These are phyloP conservation scores for Verbascum thapsus DNA, from an alignment of 257 asterid genomes.

Conservation along the genomic window DNA sequence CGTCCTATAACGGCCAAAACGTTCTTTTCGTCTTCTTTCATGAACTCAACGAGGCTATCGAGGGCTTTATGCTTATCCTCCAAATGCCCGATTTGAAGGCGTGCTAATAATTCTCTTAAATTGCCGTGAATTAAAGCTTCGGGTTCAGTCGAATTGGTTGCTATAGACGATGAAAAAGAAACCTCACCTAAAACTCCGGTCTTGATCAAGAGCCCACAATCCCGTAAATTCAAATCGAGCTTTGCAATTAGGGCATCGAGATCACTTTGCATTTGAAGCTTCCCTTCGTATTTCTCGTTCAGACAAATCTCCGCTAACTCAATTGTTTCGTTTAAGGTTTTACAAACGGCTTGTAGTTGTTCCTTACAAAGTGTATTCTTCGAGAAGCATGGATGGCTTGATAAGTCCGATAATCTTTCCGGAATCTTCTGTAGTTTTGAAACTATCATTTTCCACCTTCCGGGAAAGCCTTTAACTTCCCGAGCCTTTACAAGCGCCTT, in stretches of 20 bases:
- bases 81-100: slow-evolving; percentile 91
- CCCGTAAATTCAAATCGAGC: slow-evolving; percentile 79
- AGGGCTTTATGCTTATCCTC: slow-evolving; percentile 87
- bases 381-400: slow-evolving; percentile 95
- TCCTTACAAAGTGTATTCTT: slow-evolving; percentile 83
- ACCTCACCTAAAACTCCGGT: slow-evolving; percentile 93
- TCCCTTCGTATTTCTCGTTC: slow-evolving; percentile 71
- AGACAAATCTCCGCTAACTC: slow-evolving; percentile 61
- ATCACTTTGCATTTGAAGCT: slow-evolving; percentile 93
- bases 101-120: slow-evolving; percentile 78
- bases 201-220: slow-evolving; percentile 83
- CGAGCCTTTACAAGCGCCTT: slow-evolving; percentile 64
- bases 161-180: slow-evolving; percentile 48
- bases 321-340: slow-evolving; percentile 58
- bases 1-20: slow-evolving; percentile 73
- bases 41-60: slow-evolving; percentile 64
- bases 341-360: slow-evolving; percentile 73
- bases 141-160: slow-evolving; percentile 45
- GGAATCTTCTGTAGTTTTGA: slow-evolving; percentile 74
- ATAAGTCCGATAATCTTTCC: slow-evolving; percentile 63
- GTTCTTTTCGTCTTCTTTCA: slow-evolving; percentile 80
- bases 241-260: slow-evolving; percentile 66
- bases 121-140: slow-evolving; percentile 47
- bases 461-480: slow-evolving; percentile 66
- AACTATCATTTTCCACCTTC: slow-evolving; percentile 82